Evolutionary conservation across 768 basidiomycete species (phyloP).

Genomic region (Fomitopsis pulvina): DNA sequence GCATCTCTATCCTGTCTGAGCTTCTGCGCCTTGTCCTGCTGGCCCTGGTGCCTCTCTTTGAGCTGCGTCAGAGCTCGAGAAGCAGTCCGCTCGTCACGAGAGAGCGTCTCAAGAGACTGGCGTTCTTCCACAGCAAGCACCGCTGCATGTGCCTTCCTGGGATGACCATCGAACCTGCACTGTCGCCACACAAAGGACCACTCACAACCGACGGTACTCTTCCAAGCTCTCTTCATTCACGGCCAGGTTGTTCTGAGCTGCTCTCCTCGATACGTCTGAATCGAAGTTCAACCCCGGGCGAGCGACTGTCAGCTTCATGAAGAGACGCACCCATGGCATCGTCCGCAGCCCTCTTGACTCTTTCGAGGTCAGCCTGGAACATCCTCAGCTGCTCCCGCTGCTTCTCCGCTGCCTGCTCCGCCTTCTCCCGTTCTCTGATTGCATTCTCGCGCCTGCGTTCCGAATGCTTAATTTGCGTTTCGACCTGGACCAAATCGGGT

Average conservation of each 20-base stretch:
- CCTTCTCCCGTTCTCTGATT: constrained; percentile 51
- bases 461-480: constrained; percentile 85
- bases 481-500: constrained; percentile 77
- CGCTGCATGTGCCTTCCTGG: constrained; percentile 75
- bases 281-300: background rate
- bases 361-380: constrained; percentile 58
- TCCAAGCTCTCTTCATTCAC: constrained; percentile 80
- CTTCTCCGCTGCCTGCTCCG: constrained; percentile 51
- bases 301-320: background rate
- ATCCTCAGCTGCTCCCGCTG: constrained; percentile 45
- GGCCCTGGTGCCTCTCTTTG: constrained; percentile 61
- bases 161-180: background rate
- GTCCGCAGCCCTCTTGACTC: constrained; percentile 63
- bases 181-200: background rate
- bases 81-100: constrained; percentile 76
- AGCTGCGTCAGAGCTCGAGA: constrained; percentile 57
- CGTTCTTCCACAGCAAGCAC: constrained; percentile 81
- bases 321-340: constrained; percentile 63
- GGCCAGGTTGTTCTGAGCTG: constrained; percentile 68
- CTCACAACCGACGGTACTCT: constrained; percentile 80
- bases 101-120: constrained; percentile 73
- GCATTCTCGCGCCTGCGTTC: constrained; percentile 74
- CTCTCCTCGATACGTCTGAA: constrained; percentile 66
- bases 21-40: constrained; percentile 50
- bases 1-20: constrained; percentile 46